Evolutionary conservation across 1,284 basidiomycete species (phyloP).

Genomic region (Fomitopsis betulina): DNA sequence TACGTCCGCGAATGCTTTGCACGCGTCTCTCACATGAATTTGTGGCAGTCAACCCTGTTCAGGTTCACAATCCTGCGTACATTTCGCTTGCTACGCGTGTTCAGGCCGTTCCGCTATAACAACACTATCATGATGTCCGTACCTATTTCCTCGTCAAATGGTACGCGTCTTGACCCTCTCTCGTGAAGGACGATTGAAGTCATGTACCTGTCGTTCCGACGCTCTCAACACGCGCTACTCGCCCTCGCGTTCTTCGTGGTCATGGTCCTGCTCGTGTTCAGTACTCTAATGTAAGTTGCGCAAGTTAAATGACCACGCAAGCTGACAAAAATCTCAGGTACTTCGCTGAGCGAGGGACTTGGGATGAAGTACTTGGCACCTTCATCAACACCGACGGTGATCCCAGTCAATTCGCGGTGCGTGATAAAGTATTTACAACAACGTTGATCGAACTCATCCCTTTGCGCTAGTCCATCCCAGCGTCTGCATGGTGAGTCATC

Average conservation of each 20-base stretch:
- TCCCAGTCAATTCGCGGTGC: conserved; percentile 66
- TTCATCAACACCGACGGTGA: conserved; percentile 85
- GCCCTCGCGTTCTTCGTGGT: conserved; percentile 87
- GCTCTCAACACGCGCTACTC: conserved; percentile 81
- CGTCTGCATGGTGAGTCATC: conserved; percentile 57
- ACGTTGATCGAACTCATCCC: neutral
- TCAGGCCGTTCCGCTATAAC: conserved; percentile 82
- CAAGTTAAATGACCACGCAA: neutral
- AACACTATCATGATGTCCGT: conserved; percentile 75
- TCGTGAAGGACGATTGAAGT: conserved; percentile 78
- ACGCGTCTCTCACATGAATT: neutral
- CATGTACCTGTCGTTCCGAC: conserved; percentile 84
- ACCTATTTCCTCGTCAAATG: neutral
- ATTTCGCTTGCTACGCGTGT: conserved; percentile 81
- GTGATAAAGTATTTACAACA: conserved; percentile 14
- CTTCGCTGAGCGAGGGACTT: conserved; percentile 83
- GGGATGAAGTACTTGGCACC: conserved; percentile 74
- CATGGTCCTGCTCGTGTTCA: conserved; percentile 83
- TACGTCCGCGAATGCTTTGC: conserved; percentile 32
- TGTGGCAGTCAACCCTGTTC: conserved; percentile 68
- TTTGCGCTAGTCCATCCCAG: conserved; percentile 63
- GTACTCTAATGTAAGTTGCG: conserved; percentile 67
- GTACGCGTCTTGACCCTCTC: neutral
- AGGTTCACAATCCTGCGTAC: conserved; percentile 84
- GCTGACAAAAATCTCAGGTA: conserved; percentile 43